phyloP scores from a whole-genome alignment of 495 filamentous ascomycete genomes.

The Trichoderma asperelloides region DNA sequence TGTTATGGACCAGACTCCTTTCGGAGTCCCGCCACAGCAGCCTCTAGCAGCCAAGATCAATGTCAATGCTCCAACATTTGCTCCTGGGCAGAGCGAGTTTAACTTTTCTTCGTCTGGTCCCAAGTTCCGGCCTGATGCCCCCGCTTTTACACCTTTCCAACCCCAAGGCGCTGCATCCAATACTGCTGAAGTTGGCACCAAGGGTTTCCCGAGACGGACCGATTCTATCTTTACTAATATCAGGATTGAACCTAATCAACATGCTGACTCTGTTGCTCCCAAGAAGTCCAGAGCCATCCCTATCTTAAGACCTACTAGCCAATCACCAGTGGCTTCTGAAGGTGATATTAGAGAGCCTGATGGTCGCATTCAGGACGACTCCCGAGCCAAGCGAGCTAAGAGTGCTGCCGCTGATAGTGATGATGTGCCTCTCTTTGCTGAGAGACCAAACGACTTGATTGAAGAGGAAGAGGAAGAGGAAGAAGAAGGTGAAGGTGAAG shows the following conservation, averaged over 20 bases:
- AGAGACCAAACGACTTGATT: slow-evolving; percentile 39
- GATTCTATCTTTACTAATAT: slow-evolving; percentile 69
- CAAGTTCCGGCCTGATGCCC: slow-evolving; percentile 73
- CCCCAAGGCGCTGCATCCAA: slow-evolving; percentile 33
- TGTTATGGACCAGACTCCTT: not conserved
- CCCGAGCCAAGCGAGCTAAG: slow-evolving; percentile 64
- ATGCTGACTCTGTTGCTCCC: slow-evolving; percentile 40
- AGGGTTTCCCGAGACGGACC: slow-evolving; percentile 28
- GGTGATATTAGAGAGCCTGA: slow-evolving; percentile 25
- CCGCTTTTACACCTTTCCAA: slow-evolving; percentile 59
- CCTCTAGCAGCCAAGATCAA: slow-evolving; percentile 44
- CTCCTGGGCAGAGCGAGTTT: slow-evolving; percentile 59
- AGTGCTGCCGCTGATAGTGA: slow-evolving; percentile 51
- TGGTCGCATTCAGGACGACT: slow-evolving; percentile 45
- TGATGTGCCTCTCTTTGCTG: slow-evolving; percentile 60
- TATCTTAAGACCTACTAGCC: slow-evolving; percentile 59
- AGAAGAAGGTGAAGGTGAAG: slow-evolving; percentile 25
- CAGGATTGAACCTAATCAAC: slow-evolving; percentile 47
- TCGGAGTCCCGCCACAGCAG: slow-evolving; percentile 12
- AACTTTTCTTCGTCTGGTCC: slow-evolving; percentile 60
- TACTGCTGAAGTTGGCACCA: slow-evolving; percentile 21
- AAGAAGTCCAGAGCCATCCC: slow-evolving; percentile 77
- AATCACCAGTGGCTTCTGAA: slow-evolving; percentile 24
- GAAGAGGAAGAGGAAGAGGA: slow-evolving; percentile 27
- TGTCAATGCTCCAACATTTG: slow-evolving; percentile 60